These are phyloP conservation scores for Capronia epimyces DNA, from an alignment of 2,329 filamentous ascomycete species.

Conservation along the genomic window DNA sequence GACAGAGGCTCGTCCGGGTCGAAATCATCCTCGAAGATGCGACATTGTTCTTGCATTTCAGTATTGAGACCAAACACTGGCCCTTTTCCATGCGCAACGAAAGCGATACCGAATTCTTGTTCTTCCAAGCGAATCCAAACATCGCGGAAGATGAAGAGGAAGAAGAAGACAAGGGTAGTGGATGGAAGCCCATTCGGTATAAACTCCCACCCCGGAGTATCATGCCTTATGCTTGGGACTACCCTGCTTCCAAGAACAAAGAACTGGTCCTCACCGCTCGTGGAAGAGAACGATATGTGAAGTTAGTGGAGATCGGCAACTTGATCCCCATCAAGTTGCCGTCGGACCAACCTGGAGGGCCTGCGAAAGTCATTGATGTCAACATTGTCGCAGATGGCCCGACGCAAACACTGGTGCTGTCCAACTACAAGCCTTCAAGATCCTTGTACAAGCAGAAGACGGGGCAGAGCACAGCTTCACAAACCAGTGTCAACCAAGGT, in stretches of 20 bases:
- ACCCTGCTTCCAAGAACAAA: conserved; percentile 93
- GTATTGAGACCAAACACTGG: conserved; percentile 89
- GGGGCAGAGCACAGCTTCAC: conserved; percentile 47
- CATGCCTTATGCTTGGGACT: conserved; percentile 99
- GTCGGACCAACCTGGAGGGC: conserved; percentile 53
- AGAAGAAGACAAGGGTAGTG: conserved; percentile 64
- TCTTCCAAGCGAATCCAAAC: conserved; percentile 91
- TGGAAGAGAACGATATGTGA: conserved; percentile 82
- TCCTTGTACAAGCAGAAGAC: conserved; percentile 75
- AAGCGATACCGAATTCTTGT: conserved; percentile 92
- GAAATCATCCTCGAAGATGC: conserved; percentile 90
- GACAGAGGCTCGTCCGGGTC: conserved; percentile 78
- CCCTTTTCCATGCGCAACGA: conserved; percentile 98
- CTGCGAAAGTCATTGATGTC: conserved; percentile 88
- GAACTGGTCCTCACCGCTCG: conserved; percentile 78
- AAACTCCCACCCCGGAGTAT: conserved; percentile 88
- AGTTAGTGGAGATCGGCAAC: conserved; percentile 93
- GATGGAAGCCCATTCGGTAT: conserved; percentile 90
- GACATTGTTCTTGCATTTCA: conserved; percentile 88
- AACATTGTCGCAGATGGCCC: conserved; percentile 94
- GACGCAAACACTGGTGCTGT: conserved; percentile 87
- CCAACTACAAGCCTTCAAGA: conserved; percentile 87
- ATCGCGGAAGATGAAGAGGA: conserved; percentile 79
- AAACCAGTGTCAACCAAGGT: conserved; percentile 58
- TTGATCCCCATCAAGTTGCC: conserved; percentile 88